Percentiles rank a stretch among this genome's conserved stretches.
Evolutionary conservation across 2,329 filamentous ascomycete genomes (phyloP).

Genomic region (Dactylellina leptospora): DNA sequence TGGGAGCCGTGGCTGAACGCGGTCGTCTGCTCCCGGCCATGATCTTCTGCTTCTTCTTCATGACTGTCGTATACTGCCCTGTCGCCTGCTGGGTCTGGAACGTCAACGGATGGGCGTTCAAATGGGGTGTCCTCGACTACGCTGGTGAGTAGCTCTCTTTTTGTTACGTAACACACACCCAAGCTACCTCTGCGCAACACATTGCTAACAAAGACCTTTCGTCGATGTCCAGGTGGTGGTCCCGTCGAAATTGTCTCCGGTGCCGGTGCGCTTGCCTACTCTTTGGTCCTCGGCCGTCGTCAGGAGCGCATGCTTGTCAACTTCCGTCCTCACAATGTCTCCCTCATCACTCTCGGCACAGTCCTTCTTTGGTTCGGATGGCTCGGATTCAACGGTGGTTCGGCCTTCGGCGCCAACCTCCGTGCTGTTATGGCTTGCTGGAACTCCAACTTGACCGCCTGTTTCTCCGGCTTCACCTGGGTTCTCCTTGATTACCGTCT

Average conservation of each 20-base stretch:
- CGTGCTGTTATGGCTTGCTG: constrained; percentile 96
- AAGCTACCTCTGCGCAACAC: constrained; percentile 37
- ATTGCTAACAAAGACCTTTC: constrained; percentile 5
- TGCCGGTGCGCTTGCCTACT: constrained; percentile 91
- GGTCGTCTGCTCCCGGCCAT: constrained; percentile 91
- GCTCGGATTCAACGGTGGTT: constrained; percentile 98
- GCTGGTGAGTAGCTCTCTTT: constrained; percentile 66
- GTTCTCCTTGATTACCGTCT: constrained; percentile 94
- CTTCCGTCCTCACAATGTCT: constrained; percentile 99
- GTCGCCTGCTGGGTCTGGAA: constrained; percentile 98
- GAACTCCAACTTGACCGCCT: constrained; percentile 94
- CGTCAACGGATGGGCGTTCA: constrained; percentile 88
- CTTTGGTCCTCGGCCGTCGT: constrained; percentile 90
- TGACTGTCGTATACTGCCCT: constrained; percentile 95
- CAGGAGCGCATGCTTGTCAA: constrained; percentile 99
- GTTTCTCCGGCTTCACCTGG: constrained; percentile 92
- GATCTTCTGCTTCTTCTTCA: constrained; percentile 97
- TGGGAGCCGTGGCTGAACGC: constrained; percentile 91
- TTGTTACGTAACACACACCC: constrained; percentile 39
- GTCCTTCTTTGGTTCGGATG: constrained; percentile 98
- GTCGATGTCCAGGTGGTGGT: constrained; percentile 69
- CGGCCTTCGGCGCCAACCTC: constrained; percentile 90
- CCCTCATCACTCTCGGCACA: constrained; percentile 92
- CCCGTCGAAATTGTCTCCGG: constrained; percentile 98
- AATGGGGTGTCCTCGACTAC: constrained; percentile 93